A percentile compares a stretch with the other conserved stretches of the same genome.
phyloP scores from a whole-genome alignment of 2,329 filamentous ascomycete species.

The Gnomoniopsis smithogilvyi region DNA sequence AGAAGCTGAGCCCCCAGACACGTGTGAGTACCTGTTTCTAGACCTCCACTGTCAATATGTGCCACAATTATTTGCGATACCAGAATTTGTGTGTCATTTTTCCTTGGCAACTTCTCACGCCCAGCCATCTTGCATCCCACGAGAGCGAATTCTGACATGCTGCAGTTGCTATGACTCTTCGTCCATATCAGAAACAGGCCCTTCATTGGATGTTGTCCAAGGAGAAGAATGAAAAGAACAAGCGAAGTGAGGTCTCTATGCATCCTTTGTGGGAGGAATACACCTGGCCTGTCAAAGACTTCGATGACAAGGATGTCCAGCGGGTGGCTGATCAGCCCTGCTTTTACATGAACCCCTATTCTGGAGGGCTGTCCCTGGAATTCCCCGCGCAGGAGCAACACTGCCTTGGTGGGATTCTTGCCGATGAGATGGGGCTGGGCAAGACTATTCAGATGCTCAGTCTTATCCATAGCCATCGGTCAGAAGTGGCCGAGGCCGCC shows the following conservation, averaged over 20 bases:
- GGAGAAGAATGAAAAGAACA: conserved; percentile 73
- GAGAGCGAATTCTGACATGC: background rate
- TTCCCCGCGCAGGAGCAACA: conserved; percentile 94
- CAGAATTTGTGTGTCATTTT: no score
- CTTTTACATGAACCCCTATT: conserved; percentile 98
- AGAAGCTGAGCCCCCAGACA: conserved; percentile 75
- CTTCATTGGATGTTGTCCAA: conserved; percentile 96
- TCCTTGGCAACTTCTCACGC: no score
- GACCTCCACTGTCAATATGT: background rate
- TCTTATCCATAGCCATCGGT: conserved; percentile 80
- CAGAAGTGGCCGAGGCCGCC: conserved; percentile 44
- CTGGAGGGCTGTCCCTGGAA: conserved; percentile 84
- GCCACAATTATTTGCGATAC: no score
- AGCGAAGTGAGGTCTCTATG: conserved; percentile 74
- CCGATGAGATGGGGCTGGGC: conserved; percentile 95
- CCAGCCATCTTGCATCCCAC: no score
- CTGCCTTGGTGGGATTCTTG: conserved; percentile 87
- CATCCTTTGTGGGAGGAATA: conserved; percentile 98
- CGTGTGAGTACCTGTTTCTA: conserved; percentile 38
- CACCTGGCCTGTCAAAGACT: conserved; percentile 80
- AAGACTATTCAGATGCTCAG: conserved; percentile 99
- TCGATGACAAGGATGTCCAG: conserved; percentile 74
- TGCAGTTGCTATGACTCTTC: conserved; percentile 67
- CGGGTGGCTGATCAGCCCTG: conserved; percentile 60
- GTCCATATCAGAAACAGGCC: conserved; percentile 94